Conservation (phyloP, 2,329 filamentous ascomycete species). For the Arthrinium puccinioides region DNA sequence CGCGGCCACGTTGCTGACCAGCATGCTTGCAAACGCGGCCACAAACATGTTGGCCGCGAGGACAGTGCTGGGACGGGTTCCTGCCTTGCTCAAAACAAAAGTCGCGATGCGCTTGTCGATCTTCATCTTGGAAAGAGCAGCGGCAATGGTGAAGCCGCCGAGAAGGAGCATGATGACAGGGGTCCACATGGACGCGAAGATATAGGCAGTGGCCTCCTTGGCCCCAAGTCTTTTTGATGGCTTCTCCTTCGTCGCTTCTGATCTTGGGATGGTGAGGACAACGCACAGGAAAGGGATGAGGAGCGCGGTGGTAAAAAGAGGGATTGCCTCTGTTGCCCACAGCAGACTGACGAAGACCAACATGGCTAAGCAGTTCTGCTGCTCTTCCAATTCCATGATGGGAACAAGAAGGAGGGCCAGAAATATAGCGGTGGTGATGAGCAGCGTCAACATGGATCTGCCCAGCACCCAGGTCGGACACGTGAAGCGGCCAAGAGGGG, state of each 20-base stretch:
- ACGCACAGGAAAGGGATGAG: conserved; percentile 92
- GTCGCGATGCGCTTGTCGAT: conserved; percentile 97
- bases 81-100: conserved; percentile 91
- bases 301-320: conserved; percentile 91
- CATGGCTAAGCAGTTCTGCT: conserved; percentile 94
- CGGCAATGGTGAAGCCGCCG: conserved; percentile 92
- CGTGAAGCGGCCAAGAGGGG: conserved; percentile 70
- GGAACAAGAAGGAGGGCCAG: conserved; percentile 65
- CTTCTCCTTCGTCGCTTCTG: conserved; percentile 59
- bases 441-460: conserved; percentile 69
- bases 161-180: conserved; percentile 97
- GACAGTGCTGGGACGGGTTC: conserved; percentile 81
- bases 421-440: conserved; percentile 68
- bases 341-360: conserved; percentile 87
- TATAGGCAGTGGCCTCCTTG: conserved; percentile 72
- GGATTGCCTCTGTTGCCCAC: conserved; percentile 98
- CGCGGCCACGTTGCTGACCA: conserved; percentile 96
- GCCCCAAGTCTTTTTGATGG: conserved; percentile 63
- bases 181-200: conserved; percentile 97
- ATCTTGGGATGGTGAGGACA: conserved; percentile 73
- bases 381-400: conserved; percentile 79
- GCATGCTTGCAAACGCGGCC: conserved; percentile 95
- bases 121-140: conserved; percentile 91
- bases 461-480: conserved; percentile 80
- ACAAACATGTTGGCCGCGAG: conserved; percentile 98